These are phyloP conservation scores for Aspergillus alliaceus DNA, from an alignment of 2,329 filamentous ascomycete species.

Conservation along the genomic window DNA sequence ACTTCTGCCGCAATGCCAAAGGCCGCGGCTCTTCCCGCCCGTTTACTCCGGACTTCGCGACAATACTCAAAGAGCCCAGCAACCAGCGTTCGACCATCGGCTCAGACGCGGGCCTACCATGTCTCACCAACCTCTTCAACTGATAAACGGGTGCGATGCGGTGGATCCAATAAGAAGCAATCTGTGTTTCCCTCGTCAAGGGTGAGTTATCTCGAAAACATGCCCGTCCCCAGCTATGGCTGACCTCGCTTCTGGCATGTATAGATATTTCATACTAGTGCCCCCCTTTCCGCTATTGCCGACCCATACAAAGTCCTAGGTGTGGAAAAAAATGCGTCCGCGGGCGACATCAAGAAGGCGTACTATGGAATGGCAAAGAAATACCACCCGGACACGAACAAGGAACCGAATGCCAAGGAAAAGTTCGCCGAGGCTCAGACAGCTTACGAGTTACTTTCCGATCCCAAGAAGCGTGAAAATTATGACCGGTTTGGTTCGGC, in stretches of 20 bases:
- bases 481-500: slow-evolving; percentile 88
- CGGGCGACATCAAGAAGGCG: slow-evolving; percentile 92
- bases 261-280: slow-evolving; percentile 46
- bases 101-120: slow-evolving; percentile 39
- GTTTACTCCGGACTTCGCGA: slow-evolving; percentile 42
- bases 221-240: background rate
- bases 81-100: slow-evolving; percentile 29
- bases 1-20: slow-evolving; percentile 42
- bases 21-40: slow-evolving; percentile 43
- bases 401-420: slow-evolving; percentile 89
- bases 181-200: slow-evolving; percentile 25
- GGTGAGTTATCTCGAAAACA: slow-evolving; percentile 25
- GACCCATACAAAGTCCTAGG: slow-evolving; percentile 89
- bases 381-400: slow-evolving; percentile 97
- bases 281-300: slow-evolving; percentile 66
- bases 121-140: slow-evolving; percentile 25
- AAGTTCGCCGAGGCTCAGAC: slow-evolving; percentile 90
- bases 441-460: slow-evolving; percentile 90
- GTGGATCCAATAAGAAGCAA: slow-evolving; percentile 25
- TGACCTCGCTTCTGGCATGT: slow-evolving; percentile 7
- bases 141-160: slow-evolving; percentile 28
- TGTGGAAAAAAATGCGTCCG: slow-evolving; percentile 75
- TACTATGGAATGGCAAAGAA: slow-evolving; percentile 98
- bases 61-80: slow-evolving; percentile 37
- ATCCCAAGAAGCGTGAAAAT: slow-evolving; percentile 87